phyloP scores from a whole-genome alignment of 495 filamentous ascomycete species.

The Aspergillus campestris region DNA sequence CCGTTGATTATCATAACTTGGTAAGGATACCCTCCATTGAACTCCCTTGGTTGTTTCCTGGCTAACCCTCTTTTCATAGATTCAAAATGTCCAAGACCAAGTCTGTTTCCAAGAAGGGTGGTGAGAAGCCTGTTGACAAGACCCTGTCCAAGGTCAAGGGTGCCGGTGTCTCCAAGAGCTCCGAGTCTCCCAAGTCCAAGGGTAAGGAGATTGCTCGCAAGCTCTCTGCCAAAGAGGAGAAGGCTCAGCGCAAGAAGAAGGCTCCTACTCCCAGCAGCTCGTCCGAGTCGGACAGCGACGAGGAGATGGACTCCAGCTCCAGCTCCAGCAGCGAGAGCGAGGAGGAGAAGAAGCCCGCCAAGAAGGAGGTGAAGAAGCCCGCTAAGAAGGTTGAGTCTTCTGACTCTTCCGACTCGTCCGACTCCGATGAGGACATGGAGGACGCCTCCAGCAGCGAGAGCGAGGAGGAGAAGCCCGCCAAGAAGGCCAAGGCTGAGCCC shows the following conservation, averaged over 20 bases:
- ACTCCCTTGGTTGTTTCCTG: not conserved
- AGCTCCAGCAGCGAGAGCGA: slow-evolving; percentile 29
- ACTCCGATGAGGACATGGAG: slow-evolving; percentile 27
- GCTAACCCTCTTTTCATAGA: slow-evolving; percentile 20
- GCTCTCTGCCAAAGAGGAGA: slow-evolving; percentile 35
- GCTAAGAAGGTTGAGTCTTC: slow-evolving; percentile 28
- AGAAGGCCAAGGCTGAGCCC: slow-evolving; percentile 17
- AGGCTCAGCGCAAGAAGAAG: slow-evolving; percentile 38
- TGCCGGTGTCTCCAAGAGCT: slow-evolving; percentile 41
- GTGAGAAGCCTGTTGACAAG: slow-evolving; percentile 40
- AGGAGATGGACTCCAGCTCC: slow-evolving; percentile 28
- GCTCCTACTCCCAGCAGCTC: slow-evolving; percentile 39
- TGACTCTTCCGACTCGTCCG: slow-evolving; percentile 22
- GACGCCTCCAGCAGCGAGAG: slow-evolving; percentile 21
- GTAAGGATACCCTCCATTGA: slow-evolving; percentile 7
- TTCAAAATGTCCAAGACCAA: slow-evolving; percentile 48
- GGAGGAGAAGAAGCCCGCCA: slow-evolving; percentile 32
- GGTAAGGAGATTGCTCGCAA: slow-evolving; percentile 42
- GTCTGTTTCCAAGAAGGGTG: slow-evolving; percentile 32
- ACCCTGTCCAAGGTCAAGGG: slow-evolving; percentile 45
- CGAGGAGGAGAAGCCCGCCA: slow-evolving; percentile 28
- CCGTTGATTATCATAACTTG: slow-evolving; percentile 1
- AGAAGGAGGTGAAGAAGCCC: slow-evolving; percentile 18
- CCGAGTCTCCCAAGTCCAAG: slow-evolving; percentile 41
- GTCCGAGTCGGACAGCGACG: slow-evolving; percentile 37